Evolutionary conservation across 2,329 filamentous ascomycete species (phyloP).

Genomic region (Thelonectria blattea): DNA sequence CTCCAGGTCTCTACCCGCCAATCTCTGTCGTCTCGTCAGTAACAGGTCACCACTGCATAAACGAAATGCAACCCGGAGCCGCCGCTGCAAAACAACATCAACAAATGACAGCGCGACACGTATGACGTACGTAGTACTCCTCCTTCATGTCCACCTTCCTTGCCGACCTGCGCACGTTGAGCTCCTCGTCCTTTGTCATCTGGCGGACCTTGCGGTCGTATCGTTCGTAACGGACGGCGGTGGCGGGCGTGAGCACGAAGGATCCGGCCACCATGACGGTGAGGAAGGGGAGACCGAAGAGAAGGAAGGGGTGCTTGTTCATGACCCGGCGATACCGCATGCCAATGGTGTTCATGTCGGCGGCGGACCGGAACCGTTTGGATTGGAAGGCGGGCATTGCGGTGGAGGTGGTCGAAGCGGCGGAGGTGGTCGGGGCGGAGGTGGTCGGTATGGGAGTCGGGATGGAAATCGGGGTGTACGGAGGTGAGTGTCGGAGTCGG

Average conservation of each 20-base stretch:
- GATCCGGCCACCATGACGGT: conserved; percentile 87
- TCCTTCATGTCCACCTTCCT: conserved; percentile 81
- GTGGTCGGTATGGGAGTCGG: too few relatives aligned
- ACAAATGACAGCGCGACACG: background rate
- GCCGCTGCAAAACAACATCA: background rate
- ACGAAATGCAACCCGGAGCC: background rate
- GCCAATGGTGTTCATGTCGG: conserved; percentile 72
- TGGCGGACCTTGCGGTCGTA: conserved; percentile 89
- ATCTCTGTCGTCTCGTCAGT: conserved; percentile 37
- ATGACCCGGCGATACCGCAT: conserved; percentile 78
- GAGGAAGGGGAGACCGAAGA: conserved; percentile 95
- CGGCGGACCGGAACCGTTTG: conserved; percentile 73
- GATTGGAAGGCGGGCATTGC: conserved; percentile 62
- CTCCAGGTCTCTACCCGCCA: conserved; percentile 85
- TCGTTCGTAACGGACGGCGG: conserved; percentile 90
- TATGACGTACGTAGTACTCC: conserved; percentile 78
- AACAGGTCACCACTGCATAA: background rate
- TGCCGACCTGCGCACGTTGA: conserved; percentile 75
- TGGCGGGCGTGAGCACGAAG: conserved; percentile 93
- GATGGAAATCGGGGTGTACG: too few relatives aligned
- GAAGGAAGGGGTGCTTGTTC: conserved; percentile 80
- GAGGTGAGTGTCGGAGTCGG: too few relatives aligned
- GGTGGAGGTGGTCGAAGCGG: too few relatives aligned
- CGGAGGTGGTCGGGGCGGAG: too few relatives aligned
- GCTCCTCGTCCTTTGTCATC: conserved; percentile 82